phyloP scores from a whole-genome alignment of 2,329 filamentous ascomycete species.

The Aspergillus flavus region DNA sequence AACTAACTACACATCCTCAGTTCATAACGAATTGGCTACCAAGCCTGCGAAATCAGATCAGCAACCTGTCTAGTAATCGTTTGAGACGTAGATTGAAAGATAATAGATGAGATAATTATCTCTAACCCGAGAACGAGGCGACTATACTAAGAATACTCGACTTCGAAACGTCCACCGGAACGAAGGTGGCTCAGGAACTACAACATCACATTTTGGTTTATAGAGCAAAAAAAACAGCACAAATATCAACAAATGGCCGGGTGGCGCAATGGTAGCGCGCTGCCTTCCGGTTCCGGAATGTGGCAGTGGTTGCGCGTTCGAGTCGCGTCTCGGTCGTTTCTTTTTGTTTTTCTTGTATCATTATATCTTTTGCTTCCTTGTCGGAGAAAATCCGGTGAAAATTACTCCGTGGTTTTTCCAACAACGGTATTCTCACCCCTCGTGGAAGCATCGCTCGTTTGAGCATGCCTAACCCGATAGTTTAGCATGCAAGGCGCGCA shows the following conservation, averaged over 20 bases:
- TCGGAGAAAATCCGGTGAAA: neutral
- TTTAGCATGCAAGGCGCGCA: neutral
- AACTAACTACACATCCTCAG: too few species aligned
- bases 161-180: too few species aligned
- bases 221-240: rapidly evolving
- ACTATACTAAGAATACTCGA: too few species aligned
- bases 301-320: conserved; percentile 6
- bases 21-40: too few species aligned
- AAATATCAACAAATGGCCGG: neutral
- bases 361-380: neutral
- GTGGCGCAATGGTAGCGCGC: conserved; percentile 6
- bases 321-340: conserved; percentile 5
- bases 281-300: conserved; percentile 3
- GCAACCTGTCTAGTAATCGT: too few species aligned
- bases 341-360: neutral
- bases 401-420: neutral
- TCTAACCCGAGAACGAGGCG: too few species aligned
- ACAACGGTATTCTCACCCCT: neutral
- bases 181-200: rapidly evolving
- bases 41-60: too few species aligned
- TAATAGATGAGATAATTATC: too few species aligned
- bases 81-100: too few species aligned
- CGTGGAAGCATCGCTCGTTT: neutral
- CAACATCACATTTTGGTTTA: rapidly evolving
- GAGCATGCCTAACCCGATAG: neutral